Percentiles rank a stretch among this genome's conserved stretches.
These are phyloP conservation scores for Rauvolfia tetraphylla DNA, from an alignment of 257 asterid species.

Conservation along the genomic window DNA sequence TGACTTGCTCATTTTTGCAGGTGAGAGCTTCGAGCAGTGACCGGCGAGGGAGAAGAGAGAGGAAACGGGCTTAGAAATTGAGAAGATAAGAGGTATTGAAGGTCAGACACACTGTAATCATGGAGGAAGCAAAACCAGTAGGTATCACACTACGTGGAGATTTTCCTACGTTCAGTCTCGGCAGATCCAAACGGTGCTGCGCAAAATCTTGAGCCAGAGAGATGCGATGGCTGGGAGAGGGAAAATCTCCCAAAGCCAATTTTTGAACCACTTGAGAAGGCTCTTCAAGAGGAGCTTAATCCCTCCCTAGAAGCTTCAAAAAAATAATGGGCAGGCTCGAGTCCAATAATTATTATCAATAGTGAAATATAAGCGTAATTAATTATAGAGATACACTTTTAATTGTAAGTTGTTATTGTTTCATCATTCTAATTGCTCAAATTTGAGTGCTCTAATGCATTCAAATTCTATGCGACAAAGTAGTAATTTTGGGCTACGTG, in stretches of 20 bases:
- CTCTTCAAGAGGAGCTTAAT: slow-evolving; percentile 28
- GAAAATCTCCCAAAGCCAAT: slow-evolving; percentile 44
- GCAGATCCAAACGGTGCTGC: slow-evolving; percentile 34
- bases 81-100: slow-evolving; percentile 28
- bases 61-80: slow-evolving; percentile 55
- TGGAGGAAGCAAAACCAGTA: slow-evolving; percentile 9
- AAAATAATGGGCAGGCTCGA: too few species aligned
- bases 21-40: slow-evolving; percentile 62
- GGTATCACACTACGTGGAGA: slow-evolving; percentile 44
- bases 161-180: slow-evolving; percentile 41
- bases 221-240: slow-evolving; percentile 68
- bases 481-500: too few species aligned
- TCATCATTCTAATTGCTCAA: too few species aligned
- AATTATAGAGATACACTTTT: too few species aligned
- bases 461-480: too few species aligned
- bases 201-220: slow-evolving; percentile 48
- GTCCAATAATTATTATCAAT: too few species aligned
- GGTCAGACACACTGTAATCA: slow-evolving; percentile 35
- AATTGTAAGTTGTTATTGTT: too few species aligned
- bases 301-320: slow-evolving; percentile 24
- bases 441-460: too few species aligned
- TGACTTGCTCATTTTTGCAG: too few species aligned
- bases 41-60: slow-evolving; percentile 56
- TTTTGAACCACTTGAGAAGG: slow-evolving; percentile 32
- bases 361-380: too few species aligned